Base-by-base conservation (phyloP, 805 yeast species). In the Metschnikowia aberdeeniae region DNA sequence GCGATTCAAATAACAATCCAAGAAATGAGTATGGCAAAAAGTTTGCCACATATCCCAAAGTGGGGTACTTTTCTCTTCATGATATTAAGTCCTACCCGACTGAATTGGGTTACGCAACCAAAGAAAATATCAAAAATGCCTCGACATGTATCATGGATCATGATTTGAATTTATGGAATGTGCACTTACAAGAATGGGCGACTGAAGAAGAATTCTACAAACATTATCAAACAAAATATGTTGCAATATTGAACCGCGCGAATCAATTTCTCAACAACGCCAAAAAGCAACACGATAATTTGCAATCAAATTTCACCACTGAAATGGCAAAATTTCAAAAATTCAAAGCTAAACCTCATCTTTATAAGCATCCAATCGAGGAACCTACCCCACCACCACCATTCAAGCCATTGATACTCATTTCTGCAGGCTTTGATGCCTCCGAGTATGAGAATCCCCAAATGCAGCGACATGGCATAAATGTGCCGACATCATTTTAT, bases 371-470 rank as follows among this genome's bases (percentile, higher is more conserved):
- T 38, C 59, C 66, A 9, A 45, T 62, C 10, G 43, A 46, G 13
- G 59, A 66, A 46, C 73, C 71, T 19, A 48, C 41, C 2, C 66
- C 71, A 5, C 75, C 74, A 5, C 64, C 59, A 6, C 62, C 67
- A 0, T 70, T 67, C 55, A 69, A 68, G 48, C 74, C 77, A 9
- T 54, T 86, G 47, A 78, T 88, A 3, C 75, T 84, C n/a, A 72
- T 87, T 1, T 86, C 95, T 36, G 90, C 95, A 0, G 96, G 96
- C 1, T 88, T 87, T 60, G 96, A 87, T 65, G 95, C 93, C 2
- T 81, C 86, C 13, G 96, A 87, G 59, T 82, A 77, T 61, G 96
- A 87, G 59, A 82, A 81, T 46, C 78, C 79, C n/a, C 78, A 82
- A 40, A 88, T 87, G 95, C 95, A 87, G 63, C 70, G 95, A 43